These are phyloP conservation scores for Brassica incana DNA, from an alignment of 345 rosid species.

Conservation along the genomic window DNA sequence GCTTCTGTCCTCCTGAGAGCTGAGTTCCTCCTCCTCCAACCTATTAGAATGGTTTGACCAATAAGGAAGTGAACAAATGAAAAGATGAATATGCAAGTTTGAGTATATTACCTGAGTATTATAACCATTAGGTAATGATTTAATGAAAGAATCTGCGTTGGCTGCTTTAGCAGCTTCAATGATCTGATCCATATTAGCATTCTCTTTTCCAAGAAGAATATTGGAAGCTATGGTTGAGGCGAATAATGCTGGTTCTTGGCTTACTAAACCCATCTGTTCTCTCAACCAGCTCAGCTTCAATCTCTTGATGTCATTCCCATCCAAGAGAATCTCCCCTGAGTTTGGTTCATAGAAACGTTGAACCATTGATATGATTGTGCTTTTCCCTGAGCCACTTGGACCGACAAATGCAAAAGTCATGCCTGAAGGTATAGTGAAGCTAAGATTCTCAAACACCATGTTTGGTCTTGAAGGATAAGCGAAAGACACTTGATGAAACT, in stretches of 20 bases:
- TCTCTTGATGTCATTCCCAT: constrained; percentile 61
- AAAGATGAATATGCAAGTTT: background rate
- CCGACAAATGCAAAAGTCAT: constrained; percentile 76
- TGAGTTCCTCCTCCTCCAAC: constrained; percentile 96
- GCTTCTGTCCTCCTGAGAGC: constrained; percentile 95
- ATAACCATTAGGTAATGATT: constrained; percentile 63
- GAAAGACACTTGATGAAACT: constrained; percentile 58
- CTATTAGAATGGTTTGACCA: constrained; percentile 35
- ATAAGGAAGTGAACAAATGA: background rate
- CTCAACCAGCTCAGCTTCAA: constrained; percentile 75
- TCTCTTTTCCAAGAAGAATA: constrained; percentile 66
- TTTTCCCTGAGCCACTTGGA: constrained; percentile 92
- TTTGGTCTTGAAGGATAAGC: constrained; percentile 68
- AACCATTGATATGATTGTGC: constrained; percentile 78
- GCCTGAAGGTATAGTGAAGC: constrained; percentile 62
- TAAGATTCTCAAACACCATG: constrained; percentile 62
- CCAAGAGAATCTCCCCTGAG: constrained; percentile 70
- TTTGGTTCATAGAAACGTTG: constrained; percentile 84
- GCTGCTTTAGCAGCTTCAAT: constrained; percentile 73
- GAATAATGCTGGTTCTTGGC: constrained; percentile 88
- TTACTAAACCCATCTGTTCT: constrained; percentile 83
- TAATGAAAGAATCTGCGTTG: constrained; percentile 75
- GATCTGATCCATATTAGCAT: constrained; percentile 53
- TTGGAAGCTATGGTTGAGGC: constrained; percentile 70
- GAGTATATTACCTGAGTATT: constrained; percentile 55